These are phyloP conservation scores for Pseudocercospora pini-densiflorae DNA, from an alignment of 2,329 filamentous ascomycete genomes.

Conservation along the genomic window DNA sequence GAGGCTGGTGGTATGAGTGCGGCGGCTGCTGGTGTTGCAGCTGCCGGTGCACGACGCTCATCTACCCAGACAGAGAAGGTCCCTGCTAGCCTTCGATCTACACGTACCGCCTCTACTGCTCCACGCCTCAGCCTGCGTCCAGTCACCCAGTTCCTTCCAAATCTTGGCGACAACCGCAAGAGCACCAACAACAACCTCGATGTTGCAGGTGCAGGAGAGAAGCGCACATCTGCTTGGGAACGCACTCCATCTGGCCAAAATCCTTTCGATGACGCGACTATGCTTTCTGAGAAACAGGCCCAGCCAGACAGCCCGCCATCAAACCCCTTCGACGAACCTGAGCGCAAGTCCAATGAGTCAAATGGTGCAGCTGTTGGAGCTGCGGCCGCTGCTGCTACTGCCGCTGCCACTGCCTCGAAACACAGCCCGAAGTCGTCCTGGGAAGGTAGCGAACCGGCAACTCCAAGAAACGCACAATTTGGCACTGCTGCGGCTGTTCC, in stretches of 20 bases:
- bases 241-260: constrained; percentile 42
- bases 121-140: constrained; percentile 86
- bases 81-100: constrained; percentile 46
- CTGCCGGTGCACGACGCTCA: constrained; percentile 26
- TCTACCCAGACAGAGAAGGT: constrained; percentile 37
- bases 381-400: constrained; percentile 9
- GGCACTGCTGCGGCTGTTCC: constrained; percentile 44
- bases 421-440: constrained; percentile 27
- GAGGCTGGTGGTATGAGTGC: constrained; percentile 24
- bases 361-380: constrained; percentile 11
- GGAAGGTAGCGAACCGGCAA: constrained; percentile 28
- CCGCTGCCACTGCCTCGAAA: constrained; percentile 17
- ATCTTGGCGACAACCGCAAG: constrained; percentile 55
- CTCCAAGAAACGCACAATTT: constrained; percentile 35
- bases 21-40: constrained; percentile 13
- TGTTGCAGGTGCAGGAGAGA: constrained; percentile 32
- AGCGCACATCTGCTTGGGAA: constrained; percentile 32
- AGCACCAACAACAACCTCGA: constrained; percentile 42
- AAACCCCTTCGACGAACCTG: constrained; percentile 39
- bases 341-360: constrained; percentile 24
- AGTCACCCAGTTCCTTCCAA: constrained; percentile 80
- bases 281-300: constrained; percentile 34
- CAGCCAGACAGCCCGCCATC: constrained; percentile 28
- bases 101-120: constrained; percentile 60
- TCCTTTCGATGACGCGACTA: constrained; percentile 43